A percentile compares a stretch with the other conserved stretches of the same genome.
These are phyloP conservation scores for Geotrichum macrosporum DNA, from an alignment of 1,139 yeast genomes.

Conservation along the genomic window DNA sequence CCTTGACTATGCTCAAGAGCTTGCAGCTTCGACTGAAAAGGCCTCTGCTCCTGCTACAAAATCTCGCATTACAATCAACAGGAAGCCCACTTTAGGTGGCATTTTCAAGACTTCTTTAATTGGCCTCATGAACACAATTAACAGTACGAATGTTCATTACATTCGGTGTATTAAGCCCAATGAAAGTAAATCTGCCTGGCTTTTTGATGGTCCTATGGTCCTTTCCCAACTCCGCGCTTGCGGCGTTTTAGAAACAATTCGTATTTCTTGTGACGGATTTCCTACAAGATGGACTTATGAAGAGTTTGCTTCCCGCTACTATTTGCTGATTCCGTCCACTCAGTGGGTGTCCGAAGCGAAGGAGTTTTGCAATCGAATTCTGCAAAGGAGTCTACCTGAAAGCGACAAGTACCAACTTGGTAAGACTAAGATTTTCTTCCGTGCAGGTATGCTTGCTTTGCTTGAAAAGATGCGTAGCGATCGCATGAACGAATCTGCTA, in stretches of 20 bases:
- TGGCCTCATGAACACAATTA: constrained; percentile 87
- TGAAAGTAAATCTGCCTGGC: constrained; percentile 92
- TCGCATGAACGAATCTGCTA: constrained; percentile 71
- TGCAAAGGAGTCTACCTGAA: constrained; percentile 59
- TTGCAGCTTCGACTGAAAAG: constrained; percentile 49
- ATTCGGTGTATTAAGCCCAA: constrained; percentile 97
- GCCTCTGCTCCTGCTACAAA: constrained; percentile 29
- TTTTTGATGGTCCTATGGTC: constrained; percentile 92
- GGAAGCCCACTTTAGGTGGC: constrained; percentile 91
- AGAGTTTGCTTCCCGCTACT: constrained; percentile 88
- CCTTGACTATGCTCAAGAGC: constrained; percentile 59
- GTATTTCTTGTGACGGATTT: constrained; percentile 96
- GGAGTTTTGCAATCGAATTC: constrained; percentile 62
- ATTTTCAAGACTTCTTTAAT: constrained; percentile 89
- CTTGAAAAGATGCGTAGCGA: constrained; percentile 81
- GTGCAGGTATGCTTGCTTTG: constrained; percentile 89
- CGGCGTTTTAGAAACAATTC: constrained; percentile 95
- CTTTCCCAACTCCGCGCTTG: constrained; percentile 95
- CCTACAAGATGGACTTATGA: constrained; percentile 95
- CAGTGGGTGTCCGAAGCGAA: constrained; percentile 62
- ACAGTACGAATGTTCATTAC: constrained; percentile 92
- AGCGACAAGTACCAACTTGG: constrained; percentile 73
- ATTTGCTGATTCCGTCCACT: constrained; percentile 67
- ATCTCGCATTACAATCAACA: constrained; percentile 43
- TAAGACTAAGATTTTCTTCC: constrained; percentile 80